Evolutionary conservation across 1,284 basidiomycete genomes (phyloP).

Genomic region (Tremellales sp.): DNA sequence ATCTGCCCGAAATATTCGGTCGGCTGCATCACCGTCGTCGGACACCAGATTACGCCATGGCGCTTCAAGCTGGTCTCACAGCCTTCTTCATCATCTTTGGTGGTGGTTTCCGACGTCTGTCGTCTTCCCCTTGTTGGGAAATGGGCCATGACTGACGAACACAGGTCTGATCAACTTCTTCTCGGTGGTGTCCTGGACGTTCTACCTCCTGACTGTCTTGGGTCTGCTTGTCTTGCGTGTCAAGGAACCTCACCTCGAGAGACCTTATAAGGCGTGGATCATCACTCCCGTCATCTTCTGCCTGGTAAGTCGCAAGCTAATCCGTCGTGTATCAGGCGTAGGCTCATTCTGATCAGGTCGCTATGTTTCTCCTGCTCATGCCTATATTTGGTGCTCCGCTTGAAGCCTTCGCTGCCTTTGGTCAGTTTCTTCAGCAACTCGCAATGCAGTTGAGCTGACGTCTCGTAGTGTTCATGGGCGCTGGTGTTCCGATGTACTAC

Average conservation of each 20-base stretch:
- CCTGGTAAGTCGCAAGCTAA: constrained; percentile 56
- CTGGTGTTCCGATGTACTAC: constrained; percentile 80
- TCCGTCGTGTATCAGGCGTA: constrained; percentile 7
- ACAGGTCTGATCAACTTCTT: constrained; percentile 70
- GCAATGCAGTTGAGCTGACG: neutral
- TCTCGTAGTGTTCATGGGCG: constrained; percentile 47
- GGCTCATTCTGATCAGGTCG: constrained; percentile 55
- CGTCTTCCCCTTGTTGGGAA: neutral
- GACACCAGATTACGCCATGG: constrained; percentile 81
- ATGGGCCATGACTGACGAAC: neutral
- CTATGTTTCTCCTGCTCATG: constrained; percentile 90
- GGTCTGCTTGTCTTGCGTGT: constrained; percentile 82
- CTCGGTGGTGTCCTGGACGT: constrained; percentile 63
- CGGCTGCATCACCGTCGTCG: constrained; percentile 65
- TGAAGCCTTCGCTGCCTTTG: constrained; percentile 78
- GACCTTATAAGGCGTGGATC: constrained; percentile 89
- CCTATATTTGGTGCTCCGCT: constrained; percentile 88
- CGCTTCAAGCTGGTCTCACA: constrained; percentile 70
- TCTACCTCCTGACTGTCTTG: constrained; percentile 84
- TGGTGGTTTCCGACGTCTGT: constrained; percentile 71
- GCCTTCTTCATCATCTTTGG: constrained; percentile 74
- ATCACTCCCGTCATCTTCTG: constrained; percentile 88
- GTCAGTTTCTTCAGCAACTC: constrained; percentile 51
- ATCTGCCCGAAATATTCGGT: constrained; percentile 77
- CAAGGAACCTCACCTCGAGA: constrained; percentile 83